A percentile compares a stretch with the other conserved stretches of the same genome.
Conservation (phyloP, 208 protist genomes). For the Strigomonas culicis region DNA sequence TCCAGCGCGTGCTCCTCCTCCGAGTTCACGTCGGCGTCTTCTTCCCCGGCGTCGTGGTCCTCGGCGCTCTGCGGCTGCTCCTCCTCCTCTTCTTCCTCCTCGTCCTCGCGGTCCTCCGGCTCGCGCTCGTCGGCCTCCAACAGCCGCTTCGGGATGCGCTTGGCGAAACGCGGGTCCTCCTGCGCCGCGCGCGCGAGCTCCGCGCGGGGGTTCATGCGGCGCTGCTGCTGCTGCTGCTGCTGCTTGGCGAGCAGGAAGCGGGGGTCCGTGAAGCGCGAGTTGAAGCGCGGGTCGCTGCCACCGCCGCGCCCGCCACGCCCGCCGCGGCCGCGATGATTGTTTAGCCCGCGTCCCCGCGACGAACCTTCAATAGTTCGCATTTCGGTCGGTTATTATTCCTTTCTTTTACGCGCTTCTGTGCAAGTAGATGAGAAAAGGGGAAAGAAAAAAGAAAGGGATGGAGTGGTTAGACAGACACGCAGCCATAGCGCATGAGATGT, state of each 20-base stretch:
- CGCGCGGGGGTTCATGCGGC: slow-evolving; percentile 7
- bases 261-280: slow-evolving; percentile 83
- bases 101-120: slow-evolving; percentile 18
- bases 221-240: slow-evolving; percentile 14
- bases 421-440: slow-evolving; percentile 12
- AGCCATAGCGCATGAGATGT: too few relatives aligned
- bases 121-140: slow-evolving; percentile 15
- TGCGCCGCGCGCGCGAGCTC: slow-evolving; percentile 27
- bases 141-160: slow-evolving; percentile 28
- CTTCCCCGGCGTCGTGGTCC: slow-evolving; percentile 7
- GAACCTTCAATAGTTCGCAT: slow-evolving; percentile 79
- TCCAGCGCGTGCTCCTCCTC: slow-evolving; percentile 20
- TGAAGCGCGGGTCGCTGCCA: slow-evolving; percentile 61
- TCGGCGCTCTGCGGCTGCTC: slow-evolving; percentile 11
- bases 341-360: slow-evolving; percentile 33
- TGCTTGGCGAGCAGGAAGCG: slow-evolving; percentile 68
- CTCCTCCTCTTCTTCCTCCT: slow-evolving; percentile 34
- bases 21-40: slow-evolving; percentile 20
- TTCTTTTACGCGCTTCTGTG: not conserved
- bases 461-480: too few relatives aligned
- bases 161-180: slow-evolving; percentile 72
- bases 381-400: not conserved
- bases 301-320: slow-evolving; percentile 24
- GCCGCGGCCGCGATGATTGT: slow-evolving; percentile 32
- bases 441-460: slow-evolving; percentile 12